Conservation (phyloP, 257 asterid genomes). For the Salvia hispanica region DNA sequence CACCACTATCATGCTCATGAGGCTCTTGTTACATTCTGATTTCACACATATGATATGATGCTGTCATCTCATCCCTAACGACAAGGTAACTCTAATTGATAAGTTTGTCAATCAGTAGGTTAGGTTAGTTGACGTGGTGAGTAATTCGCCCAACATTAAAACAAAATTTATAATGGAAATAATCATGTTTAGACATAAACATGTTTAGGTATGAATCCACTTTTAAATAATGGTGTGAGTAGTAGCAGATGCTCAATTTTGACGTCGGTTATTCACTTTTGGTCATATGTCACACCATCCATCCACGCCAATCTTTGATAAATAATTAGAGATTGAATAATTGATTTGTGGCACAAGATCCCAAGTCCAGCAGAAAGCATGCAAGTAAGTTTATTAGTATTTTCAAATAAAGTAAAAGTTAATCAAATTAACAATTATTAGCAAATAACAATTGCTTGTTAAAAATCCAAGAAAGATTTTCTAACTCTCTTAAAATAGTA, state of each 20-base stretch:
- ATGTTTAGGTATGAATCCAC: conserved; percentile 24
- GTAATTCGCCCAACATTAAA: conserved; percentile 12
- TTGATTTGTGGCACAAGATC: conserved; percentile 5
- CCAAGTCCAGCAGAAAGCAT: conserved; percentile 7
- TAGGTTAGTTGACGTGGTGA: conserved; percentile 1
- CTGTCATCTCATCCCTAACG: not conserved
- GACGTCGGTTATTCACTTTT: conserved; percentile 18
- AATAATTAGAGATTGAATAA: not conserved
- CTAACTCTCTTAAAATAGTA: no score
- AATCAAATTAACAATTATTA: conserved; percentile 29
- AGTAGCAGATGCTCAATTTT: conserved; percentile 16
- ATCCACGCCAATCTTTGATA: conserved; percentile 48
- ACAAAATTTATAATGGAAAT: not conserved
- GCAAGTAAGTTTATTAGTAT: not conserved
- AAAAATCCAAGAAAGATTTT: conserved; percentile 7
- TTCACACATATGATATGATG: no score
- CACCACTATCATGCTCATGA: no score
- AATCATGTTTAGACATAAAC: conserved; percentile 17
- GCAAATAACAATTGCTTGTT: conserved; percentile 37
- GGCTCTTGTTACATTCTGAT: no score
- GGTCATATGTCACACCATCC: conserved; percentile 43
- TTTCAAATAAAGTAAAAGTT: conserved; percentile 20
- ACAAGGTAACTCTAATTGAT: not conserved
- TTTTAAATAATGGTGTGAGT: conserved; percentile 4
- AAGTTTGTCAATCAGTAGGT: not conserved